Evolutionary conservation across 345 rosid genomes (phyloP).

Genomic region (Sisymbrium irio): DNA sequence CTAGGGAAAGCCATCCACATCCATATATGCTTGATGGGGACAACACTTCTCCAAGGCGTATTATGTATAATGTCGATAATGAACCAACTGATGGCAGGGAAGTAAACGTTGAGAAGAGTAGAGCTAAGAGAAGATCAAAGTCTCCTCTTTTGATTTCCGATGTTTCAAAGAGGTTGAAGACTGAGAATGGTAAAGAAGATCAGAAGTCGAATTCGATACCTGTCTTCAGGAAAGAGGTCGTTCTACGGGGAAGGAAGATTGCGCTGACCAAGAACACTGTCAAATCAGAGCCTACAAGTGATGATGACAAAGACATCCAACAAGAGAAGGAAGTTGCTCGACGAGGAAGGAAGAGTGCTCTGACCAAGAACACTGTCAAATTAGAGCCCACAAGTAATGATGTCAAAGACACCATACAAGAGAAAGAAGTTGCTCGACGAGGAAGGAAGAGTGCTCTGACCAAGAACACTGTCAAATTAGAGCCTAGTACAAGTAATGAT

Average conservation of each 20-base stretch:
- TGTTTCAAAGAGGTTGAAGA: slow-evolving; percentile 15
- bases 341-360: background rate
- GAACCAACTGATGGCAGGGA: background rate
- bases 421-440: too few species aligned
- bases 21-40: slow-evolving; percentile 20
- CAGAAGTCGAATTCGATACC: background rate
- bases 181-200: background rate
- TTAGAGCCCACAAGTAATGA: background rate
- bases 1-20: background rate
- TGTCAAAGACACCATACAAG: background rate
- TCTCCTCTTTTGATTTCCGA: background rate
- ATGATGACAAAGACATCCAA: background rate
- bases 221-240: slow-evolving; percentile 13
- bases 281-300: background rate
- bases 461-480: background rate
- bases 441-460: background rate
- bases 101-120: background rate
- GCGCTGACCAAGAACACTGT: background rate
- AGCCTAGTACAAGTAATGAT: background rate
- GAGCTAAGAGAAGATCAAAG: background rate
- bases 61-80: background rate
- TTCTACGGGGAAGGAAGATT: slow-evolving; percentile 6
- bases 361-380: background rate
- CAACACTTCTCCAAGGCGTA: background rate
- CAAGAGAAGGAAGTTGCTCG: slow-evolving; percentile 3